These are phyloP conservation scores for Heliosperma pusillum DNA, from an alignment of 148 eudicot species.

Conservation along the genomic window DNA sequence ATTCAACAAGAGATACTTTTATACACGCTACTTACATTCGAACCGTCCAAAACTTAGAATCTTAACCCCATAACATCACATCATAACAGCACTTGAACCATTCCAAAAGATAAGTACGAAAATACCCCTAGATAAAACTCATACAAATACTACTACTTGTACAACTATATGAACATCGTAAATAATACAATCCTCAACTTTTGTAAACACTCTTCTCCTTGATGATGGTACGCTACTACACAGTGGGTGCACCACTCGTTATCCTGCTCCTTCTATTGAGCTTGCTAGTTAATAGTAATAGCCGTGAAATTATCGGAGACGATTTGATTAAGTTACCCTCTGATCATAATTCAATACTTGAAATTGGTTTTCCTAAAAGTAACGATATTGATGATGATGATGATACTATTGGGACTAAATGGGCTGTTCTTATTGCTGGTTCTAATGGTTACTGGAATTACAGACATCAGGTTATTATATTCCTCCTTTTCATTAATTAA, in stretches of 20 bases:
- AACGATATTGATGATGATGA: conserved; percentile 1
- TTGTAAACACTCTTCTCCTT: not conserved
- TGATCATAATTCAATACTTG: conserved; percentile 22
- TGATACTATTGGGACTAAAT: conserved; percentile 56
- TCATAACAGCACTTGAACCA: not conserved
- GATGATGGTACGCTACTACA: conserved; percentile 26
- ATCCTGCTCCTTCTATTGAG: conserved; percentile 8
- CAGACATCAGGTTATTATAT: conserved; percentile 84
- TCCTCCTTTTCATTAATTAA: too few species aligned
- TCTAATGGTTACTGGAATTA: conserved; percentile 95
- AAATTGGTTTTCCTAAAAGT: conserved; percentile 18
- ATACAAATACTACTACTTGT: not conserved
- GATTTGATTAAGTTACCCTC: conserved; percentile 33
- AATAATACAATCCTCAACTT: not conserved
- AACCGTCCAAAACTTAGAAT: not conserved
- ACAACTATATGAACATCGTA: not conserved
- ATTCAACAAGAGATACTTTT: not conserved
- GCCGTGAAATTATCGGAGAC: conserved; percentile 33
- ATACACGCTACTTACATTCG: not conserved
- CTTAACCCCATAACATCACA: not conserved
- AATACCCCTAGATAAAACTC: not conserved
- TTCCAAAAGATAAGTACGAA: not conserved
- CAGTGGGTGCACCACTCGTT: not conserved
- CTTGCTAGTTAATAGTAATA: conserved; percentile 15
- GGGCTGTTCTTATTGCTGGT: conserved; percentile 96